phyloP scores from a whole-genome alignment of 257 asterid genomes.

The Marsdenia floribunda region DNA sequence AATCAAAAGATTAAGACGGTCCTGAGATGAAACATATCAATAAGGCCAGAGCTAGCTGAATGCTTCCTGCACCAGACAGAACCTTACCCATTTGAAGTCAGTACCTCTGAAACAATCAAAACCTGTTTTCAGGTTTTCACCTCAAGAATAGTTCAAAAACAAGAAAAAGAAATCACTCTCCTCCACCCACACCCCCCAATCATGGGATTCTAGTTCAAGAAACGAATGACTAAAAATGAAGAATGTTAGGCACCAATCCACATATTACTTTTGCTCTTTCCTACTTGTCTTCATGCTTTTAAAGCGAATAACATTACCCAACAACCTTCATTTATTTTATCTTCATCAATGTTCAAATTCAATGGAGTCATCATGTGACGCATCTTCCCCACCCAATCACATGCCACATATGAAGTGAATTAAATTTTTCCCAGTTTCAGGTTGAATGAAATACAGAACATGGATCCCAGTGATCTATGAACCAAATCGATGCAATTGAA shows the following conservation, averaged over 20 bases:
- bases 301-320: not conserved
- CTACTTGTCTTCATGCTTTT: not conserved
- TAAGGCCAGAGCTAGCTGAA: not conserved
- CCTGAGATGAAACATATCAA: no score
- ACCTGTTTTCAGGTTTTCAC: not conserved
- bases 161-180: not conserved
- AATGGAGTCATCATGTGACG: no score
- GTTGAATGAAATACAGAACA: not conserved
- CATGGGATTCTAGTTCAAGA: not conserved
- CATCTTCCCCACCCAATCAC: no score
- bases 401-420: no score
- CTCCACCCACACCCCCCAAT: not conserved
- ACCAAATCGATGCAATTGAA: not conserved
- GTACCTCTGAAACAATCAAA: not conserved
- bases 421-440: not conserved
- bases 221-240: not conserved
- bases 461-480: not conserved
- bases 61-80: not conserved
- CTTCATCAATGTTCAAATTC: no score
- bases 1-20: not conserved
- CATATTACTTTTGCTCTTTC: not conserved
- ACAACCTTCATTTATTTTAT: no score
- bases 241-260: not conserved
- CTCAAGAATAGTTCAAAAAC: not conserved
- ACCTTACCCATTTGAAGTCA: not conserved